Evolutionary conservation across 2,329 filamentous ascomycete genomes (phyloP), one percentile per base, ranked within the genome.

Genomic region (Neonectria faginata): DNA sequence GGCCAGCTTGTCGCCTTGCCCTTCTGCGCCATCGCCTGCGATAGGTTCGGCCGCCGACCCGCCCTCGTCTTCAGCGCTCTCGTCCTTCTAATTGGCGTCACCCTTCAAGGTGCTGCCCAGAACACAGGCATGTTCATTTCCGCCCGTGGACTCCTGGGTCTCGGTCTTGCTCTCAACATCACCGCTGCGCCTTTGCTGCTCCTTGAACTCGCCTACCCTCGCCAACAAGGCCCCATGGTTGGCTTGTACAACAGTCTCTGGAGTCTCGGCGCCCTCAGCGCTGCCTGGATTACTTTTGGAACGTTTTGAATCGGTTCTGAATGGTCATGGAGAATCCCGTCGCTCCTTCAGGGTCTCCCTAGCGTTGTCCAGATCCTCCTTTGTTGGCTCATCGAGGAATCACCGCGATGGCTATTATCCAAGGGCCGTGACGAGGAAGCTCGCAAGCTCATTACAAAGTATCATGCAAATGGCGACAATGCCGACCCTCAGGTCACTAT

Each of bases 401-500:
- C 80, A 1, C 85, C 85, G 0, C 79, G 85, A 66, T 76, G 70
- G 70, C 59, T 76, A 5, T 68, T 76, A 25, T 69, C 70, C 27
- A 67, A 73, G 16, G 72, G 72, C 18, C 64, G 66, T 11, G 59
- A 65, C 60, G 82, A 85, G 1, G 82, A 86, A 65, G 86, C 85
- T 6, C 74, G 84, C 9, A 62, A 74, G 0, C 81, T 85, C 1
- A 78, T 89, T 5, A 63, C 57, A 11, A 81, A 83, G 50, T 84
- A 84, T 53, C 86, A 88, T 55, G 84, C 80, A 25, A 82, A 83
- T 41, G 84, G 83, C 16, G 78, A 85, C 62, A 64, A 62, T 12
- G 70, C 79, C 27, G 79, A 84, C 60, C 68, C 78, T 2, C 78
- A 80, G 11, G 84, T 87, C 3, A 79, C 82, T 52, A 81, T 82